These are phyloP conservation scores for Pyrenophora tritici-repentis DNA, from an alignment of 2,329 filamentous ascomycete genomes.

Conservation along the genomic window DNA sequence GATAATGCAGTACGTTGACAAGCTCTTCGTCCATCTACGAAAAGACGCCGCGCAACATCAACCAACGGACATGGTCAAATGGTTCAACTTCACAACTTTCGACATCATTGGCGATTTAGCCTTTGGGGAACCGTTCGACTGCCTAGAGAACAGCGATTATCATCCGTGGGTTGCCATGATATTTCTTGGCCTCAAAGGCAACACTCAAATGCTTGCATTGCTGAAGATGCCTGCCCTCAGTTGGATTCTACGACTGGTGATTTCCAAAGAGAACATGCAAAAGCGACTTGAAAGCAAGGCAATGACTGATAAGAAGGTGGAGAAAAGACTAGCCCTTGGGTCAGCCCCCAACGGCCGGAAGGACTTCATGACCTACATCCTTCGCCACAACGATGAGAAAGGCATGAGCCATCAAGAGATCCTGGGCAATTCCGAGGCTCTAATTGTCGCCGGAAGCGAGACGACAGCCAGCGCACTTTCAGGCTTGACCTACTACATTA, in stretches of 20 bases:
- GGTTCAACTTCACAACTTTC: neutral
- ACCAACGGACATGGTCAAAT: neutral
- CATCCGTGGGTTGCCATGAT: too few relatives aligned
- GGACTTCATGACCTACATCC: constrained; percentile 2
- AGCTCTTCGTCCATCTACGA: neutral
- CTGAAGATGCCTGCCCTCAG: neutral
- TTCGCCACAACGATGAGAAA: neutral
- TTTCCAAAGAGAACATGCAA: neutral
- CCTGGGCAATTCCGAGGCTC: neutral
- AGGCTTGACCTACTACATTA: neutral
- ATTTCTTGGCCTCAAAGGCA: too few relatives aligned
- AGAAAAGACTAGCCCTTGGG: neutral
- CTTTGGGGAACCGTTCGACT: neutral
- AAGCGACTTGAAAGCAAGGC: neutral
- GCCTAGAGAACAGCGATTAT: neutral
- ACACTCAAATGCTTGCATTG: too few relatives aligned
- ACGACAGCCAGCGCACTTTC: neutral
- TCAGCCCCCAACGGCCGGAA: neutral
- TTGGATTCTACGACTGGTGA: neutral
- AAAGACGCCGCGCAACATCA: neutral
- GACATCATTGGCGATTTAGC: constrained; percentile 1
- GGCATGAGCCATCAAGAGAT: neutral
- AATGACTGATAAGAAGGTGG: neutral
- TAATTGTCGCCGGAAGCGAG: neutral
- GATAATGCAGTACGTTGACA: neutral